These are phyloP conservation scores for Centella asiatica DNA, from an alignment of 129 eudicot species.

Conservation along the genomic window DNA sequence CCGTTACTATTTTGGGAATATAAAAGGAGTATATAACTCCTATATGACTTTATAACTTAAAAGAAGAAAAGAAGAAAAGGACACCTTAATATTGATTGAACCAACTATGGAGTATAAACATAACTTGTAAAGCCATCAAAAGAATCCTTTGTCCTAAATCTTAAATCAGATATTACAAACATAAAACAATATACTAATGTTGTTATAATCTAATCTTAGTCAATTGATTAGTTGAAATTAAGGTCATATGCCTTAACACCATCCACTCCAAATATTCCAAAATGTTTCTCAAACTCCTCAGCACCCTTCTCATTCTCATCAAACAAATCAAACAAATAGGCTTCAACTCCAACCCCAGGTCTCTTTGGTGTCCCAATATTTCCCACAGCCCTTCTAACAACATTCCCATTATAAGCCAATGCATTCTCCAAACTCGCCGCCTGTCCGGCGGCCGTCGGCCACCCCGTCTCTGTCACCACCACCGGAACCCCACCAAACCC, in stretches of 20 bases:
- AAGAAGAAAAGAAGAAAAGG: no score
- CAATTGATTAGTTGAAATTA: constrained; percentile 21
- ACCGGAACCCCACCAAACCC: constrained; percentile 52
- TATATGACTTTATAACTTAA: no score
- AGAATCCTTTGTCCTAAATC: no score
- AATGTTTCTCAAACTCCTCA: constrained; percentile 59
- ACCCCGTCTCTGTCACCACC: constrained; percentile 80
- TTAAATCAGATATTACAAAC: no score
- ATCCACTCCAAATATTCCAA: constrained; percentile 64
- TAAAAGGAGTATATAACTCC: no score
- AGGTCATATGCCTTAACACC: constrained; percentile 68
- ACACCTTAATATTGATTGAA: no score
- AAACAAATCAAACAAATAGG: constrained; percentile 66
- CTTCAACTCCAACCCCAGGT: constrained; percentile 66
- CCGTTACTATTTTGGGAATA: no score
- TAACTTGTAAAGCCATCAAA: no score
- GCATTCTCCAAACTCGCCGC: constrained; percentile 62
- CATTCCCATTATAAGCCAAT: constrained; percentile 56
- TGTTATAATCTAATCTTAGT: no score
- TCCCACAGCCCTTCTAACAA: constrained; percentile 39
- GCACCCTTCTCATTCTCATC: constrained; percentile 72
- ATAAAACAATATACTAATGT: no score
- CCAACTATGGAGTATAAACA: no score
- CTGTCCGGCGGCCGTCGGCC: constrained; percentile 63
- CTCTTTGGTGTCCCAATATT: constrained; percentile 73